Evolutionary conservation across 2,329 filamentous ascomycete genomes (phyloP).

Genomic region (Orbilia quercus): DNA sequence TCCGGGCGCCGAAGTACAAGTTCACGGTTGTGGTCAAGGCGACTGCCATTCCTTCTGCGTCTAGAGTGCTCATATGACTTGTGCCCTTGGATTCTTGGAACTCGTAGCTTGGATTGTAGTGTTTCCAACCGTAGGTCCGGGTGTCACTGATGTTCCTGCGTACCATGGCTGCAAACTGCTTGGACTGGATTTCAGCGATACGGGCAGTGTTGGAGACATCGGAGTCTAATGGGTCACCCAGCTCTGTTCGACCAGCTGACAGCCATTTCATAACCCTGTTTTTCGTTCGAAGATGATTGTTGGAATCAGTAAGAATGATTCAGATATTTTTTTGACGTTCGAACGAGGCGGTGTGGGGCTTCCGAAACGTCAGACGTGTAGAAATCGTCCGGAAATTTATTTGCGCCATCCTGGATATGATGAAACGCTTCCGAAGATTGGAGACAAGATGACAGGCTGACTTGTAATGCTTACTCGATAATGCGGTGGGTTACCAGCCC

Average conservation of each 20-base stretch:
- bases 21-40: constrained; percentile 60
- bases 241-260: constrained; percentile 60
- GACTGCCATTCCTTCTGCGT: constrained; percentile 58
- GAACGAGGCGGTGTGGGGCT: background rate
- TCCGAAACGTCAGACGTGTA: constrained; percentile 19
- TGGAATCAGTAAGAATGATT: constrained; percentile 18
- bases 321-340: constrained; percentile 5
- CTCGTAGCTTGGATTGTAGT: constrained; percentile 60
- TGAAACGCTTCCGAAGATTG: constrained; percentile 24
- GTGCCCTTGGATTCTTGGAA: constrained; percentile 59
- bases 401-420: constrained; percentile 13
- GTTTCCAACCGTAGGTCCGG: constrained; percentile 58
- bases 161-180: constrained; percentile 57
- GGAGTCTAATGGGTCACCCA: constrained; percentile 58
- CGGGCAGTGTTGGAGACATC: constrained; percentile 58
- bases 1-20: constrained; percentile 59
- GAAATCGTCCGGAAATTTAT: constrained; percentile 29
- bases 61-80: constrained; percentile 58
- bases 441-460: constrained; percentile 3
- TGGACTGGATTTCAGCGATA: constrained; percentile 58
- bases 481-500: constrained; percentile 58
- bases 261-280: constrained; percentile 60
- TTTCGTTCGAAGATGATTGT: constrained; percentile 17
- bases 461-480: constrained; percentile 59
- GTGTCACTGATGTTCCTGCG: constrained; percentile 58